These are phyloP conservation scores for Clavaria fumosa DNA, from an alignment of 768 basidiomycete species.

Conservation along the genomic window DNA sequence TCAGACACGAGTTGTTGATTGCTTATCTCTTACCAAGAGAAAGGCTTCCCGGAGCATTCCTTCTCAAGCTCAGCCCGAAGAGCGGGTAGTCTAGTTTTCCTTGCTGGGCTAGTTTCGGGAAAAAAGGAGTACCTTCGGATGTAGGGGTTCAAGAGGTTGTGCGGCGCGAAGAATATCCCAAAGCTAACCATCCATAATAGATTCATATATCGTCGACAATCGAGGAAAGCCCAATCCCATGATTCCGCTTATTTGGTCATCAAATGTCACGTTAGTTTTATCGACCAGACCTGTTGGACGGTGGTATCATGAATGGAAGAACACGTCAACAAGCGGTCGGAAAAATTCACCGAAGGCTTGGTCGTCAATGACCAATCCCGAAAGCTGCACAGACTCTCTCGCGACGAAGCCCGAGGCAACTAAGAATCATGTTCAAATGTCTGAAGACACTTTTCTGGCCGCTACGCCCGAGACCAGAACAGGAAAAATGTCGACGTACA, in stretches of 20 bases:
- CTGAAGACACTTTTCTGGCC: neutral
- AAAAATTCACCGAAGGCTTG: conserved; percentile 48
- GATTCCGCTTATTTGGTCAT: conserved; percentile 52
- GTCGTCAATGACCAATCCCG: conserved; percentile 41
- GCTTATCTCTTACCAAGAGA: conserved; percentile 34
- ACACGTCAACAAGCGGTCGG: neutral
- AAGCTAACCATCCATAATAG: conserved; percentile 33
- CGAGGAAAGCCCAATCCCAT: conserved; percentile 66
- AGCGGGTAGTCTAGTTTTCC: conserved; percentile 60
- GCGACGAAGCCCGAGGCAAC: conserved; percentile 60
- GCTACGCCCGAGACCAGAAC: too few species aligned
- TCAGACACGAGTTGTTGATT: neutral
- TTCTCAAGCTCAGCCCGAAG: conserved; percentile 54
- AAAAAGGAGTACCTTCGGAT: conserved; percentile 49
- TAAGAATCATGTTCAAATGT: conserved; percentile 15
- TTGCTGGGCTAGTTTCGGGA: conserved; percentile 42
- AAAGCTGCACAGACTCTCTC: conserved; percentile 41
- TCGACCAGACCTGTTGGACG: conserved; percentile 40
- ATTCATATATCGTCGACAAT: conserved; percentile 40
- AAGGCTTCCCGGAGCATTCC: conserved; percentile 44
- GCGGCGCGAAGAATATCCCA: neutral
- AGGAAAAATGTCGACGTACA: conserved; percentile 27
- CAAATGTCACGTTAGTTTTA: conserved; percentile 44
- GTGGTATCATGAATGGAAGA: conserved; percentile 3
- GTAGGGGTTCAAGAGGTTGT: neutral